Conservation (phyloP, 306 rosid species). For the Vicia villosa region DNA sequence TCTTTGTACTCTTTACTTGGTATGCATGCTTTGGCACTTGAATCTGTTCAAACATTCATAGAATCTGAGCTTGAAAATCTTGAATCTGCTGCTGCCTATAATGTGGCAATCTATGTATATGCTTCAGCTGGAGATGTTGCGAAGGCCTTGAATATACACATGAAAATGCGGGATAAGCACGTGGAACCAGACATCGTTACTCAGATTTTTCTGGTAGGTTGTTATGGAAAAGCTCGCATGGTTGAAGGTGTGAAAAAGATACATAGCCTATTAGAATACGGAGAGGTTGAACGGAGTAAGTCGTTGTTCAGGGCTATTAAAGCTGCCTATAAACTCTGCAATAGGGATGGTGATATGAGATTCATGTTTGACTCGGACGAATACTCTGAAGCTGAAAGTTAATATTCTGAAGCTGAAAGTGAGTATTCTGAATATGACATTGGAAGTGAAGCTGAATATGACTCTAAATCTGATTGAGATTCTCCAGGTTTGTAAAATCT, state of each 20-base stretch:
- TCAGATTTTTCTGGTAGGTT: conserved; percentile 58
- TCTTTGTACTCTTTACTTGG: conserved; percentile 72
- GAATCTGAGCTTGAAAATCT: conserved; percentile 55
- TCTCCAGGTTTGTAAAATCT: conserved; percentile 31
- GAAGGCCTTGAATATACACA: conserved; percentile 69
- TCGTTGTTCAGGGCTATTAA: conserved; percentile 74
- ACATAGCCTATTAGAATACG: conserved; percentile 64
- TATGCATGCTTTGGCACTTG: conserved; percentile 70
- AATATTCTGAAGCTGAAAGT: conserved; percentile 18
- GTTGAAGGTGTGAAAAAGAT: conserved; percentile 81
- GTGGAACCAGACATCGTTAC: conserved; percentile 75
- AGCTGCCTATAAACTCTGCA: conserved; percentile 63
- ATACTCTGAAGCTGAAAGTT: conserved; percentile 2
- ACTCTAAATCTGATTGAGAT: conserved; percentile 33
- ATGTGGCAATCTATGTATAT: conserved; percentile 71
- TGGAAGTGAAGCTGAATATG: conserved; percentile 39
- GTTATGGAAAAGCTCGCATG: conserved; percentile 89
- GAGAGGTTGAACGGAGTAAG: conserved; percentile 55
- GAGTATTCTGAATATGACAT: conserved; percentile 26
- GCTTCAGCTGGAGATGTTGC: conserved; percentile 62
- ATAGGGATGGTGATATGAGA: conserved; percentile 64
- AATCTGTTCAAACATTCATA: conserved; percentile 55
- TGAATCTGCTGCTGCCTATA: conserved; percentile 59
- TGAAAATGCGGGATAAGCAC: conserved; percentile 78
- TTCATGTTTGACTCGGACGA: conserved; percentile 38